These are phyloP conservation scores for Hypoxylon sp. DNA, from an alignment of 2,329 filamentous ascomycete genomes.

Conservation along the genomic window DNA sequence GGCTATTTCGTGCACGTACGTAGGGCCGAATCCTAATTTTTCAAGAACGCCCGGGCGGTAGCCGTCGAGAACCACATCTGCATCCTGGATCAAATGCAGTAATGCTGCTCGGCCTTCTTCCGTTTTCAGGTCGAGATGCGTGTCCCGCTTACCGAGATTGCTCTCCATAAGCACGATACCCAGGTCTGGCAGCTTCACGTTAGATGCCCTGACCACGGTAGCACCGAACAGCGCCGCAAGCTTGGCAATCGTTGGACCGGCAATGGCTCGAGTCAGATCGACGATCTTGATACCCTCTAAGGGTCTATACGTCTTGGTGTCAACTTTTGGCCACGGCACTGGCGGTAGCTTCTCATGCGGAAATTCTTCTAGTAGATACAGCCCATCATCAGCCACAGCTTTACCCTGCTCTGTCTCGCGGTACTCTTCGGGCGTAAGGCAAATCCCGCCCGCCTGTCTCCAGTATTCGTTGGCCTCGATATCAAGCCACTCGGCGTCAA, in stretches of 20 bases:
- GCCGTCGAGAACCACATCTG: conserved; percentile 56
- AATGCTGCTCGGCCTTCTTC: conserved; percentile 47
- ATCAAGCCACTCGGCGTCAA: conserved; percentile 53
- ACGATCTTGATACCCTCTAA: conserved; percentile 56
- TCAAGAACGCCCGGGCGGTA: conserved; percentile 55
- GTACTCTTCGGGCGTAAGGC: conserved; percentile 55
- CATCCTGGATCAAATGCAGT: conserved; percentile 49
- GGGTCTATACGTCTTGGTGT: conserved; percentile 46
- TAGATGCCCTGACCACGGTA: conserved; percentile 55
- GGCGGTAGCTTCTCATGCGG: conserved; percentile 45
- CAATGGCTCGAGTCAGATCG: conserved; percentile 57
- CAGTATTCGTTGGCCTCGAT: conserved; percentile 54
- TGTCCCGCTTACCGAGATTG: conserved; percentile 56
- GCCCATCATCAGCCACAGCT: conserved; percentile 47
- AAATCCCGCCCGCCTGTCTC: conserved; percentile 54
- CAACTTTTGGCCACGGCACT: conserved; percentile 48
- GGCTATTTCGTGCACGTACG: conserved; percentile 48
- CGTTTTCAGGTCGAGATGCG: conserved; percentile 54
- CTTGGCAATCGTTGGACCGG: conserved; percentile 55
- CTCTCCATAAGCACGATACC: conserved; percentile 54
- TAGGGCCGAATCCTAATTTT: conserved; percentile 53
- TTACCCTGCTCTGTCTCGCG: conserved; percentile 50
- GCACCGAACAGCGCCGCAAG: conserved; percentile 55
- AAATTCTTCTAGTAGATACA: conserved; percentile 50
- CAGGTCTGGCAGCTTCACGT: conserved; percentile 53